Evolutionary conservation across 139 green algal genomes (phyloP).

Genomic region (Penium margaritaceum): DNA sequence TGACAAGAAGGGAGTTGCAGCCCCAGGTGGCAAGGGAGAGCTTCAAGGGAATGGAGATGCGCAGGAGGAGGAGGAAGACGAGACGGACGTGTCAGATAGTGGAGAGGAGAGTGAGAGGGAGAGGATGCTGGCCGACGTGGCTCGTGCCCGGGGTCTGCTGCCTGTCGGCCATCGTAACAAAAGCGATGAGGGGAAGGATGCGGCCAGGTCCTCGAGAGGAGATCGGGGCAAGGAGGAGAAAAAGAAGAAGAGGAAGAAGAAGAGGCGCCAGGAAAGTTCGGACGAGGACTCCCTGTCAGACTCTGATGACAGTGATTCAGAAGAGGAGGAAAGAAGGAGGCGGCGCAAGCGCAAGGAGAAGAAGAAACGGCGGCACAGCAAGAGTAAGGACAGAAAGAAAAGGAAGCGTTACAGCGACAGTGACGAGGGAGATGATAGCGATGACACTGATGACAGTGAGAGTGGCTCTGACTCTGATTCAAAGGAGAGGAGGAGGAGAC

Average conservation of each 20-base stretch:
- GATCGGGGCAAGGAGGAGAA: not conserved
- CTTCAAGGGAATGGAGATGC: not conserved
- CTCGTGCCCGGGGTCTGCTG: constrained; percentile 4
- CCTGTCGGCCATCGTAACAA: not conserved
- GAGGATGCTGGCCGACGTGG: constrained; percentile 5
- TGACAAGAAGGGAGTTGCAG: constrained; percentile 40
- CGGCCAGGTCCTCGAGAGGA: not conserved
- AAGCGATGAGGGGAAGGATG: too few relatives aligned
- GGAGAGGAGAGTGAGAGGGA: constrained; percentile 26
- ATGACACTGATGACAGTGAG: not conserved
- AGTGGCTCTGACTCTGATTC: not conserved
- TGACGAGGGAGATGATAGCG: not conserved
- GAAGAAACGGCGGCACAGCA: constrained; percentile 7
- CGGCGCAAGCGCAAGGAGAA: constrained; percentile 20
- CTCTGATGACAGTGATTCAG: too few relatives aligned
- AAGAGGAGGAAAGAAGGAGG: constrained; percentile 23
- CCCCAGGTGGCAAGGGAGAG: constrained; percentile 4
- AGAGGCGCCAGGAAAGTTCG: constrained; percentile 7
- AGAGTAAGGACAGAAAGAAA: constrained; percentile 12
- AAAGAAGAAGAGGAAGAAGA: constrained; percentile 19
- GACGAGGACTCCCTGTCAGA: too few relatives aligned
- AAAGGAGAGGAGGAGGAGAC: constrained; percentile 1
- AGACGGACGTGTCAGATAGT: not conserved
- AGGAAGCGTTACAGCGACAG: not conserved
- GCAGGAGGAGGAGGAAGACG: constrained; percentile 1